phyloP scores from a whole-genome alignment of 108 stramenopile genomes.

The Nitzschia sp. region DNA sequence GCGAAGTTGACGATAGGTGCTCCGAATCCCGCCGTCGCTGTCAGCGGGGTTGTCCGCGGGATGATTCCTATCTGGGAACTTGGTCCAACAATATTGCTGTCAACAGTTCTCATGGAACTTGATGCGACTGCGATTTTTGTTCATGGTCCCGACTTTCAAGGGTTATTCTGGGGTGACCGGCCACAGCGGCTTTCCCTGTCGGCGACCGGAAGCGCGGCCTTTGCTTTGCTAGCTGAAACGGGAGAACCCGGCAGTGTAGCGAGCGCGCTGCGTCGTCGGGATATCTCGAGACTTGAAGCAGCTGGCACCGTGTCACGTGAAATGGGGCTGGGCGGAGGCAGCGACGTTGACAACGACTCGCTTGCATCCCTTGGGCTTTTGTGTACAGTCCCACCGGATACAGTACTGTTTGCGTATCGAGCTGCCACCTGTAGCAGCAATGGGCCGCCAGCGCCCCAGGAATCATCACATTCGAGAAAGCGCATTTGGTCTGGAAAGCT shows the following conservation, averaged over 20 bases:
- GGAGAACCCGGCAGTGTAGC: constrained; percentile 86
- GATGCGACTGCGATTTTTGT: constrained; percentile 85
- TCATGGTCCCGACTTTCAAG: constrained; percentile 80
- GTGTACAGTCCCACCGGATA: constrained; percentile 68
- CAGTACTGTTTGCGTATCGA: constrained; percentile 73
- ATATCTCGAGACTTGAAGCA: constrained; percentile 76
- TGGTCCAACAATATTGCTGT: constrained; percentile 69
- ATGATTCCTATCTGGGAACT: constrained; percentile 78
- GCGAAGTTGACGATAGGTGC: constrained; percentile 73
- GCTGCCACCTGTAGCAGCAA: constrained; percentile 47
- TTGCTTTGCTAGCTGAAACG: constrained; percentile 77
- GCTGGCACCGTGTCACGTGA: constrained; percentile 77
- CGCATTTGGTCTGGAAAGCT: constrained; percentile 53
- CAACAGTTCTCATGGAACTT: constrained; percentile 61
- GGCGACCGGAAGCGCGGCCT: constrained; percentile 75
- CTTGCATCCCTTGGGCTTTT: constrained; percentile 75
- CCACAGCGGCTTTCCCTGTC: constrained; percentile 85
- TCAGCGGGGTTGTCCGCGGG: constrained; percentile 73
- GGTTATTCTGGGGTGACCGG: constrained; percentile 87
- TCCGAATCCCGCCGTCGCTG: constrained; percentile 75
- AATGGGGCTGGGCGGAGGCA: constrained; percentile 32
- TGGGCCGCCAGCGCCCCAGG: constrained; percentile 7
- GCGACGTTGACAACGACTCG: constrained; percentile 67
- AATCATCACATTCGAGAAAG: constrained; percentile 30
- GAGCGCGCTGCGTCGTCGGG: constrained; percentile 71